A percentile compares a stretch with the other conserved stretches of the same genome.
Conservation (phyloP, 164 flowering plant genomes). For the Paratinospora sagittata region DNA sequence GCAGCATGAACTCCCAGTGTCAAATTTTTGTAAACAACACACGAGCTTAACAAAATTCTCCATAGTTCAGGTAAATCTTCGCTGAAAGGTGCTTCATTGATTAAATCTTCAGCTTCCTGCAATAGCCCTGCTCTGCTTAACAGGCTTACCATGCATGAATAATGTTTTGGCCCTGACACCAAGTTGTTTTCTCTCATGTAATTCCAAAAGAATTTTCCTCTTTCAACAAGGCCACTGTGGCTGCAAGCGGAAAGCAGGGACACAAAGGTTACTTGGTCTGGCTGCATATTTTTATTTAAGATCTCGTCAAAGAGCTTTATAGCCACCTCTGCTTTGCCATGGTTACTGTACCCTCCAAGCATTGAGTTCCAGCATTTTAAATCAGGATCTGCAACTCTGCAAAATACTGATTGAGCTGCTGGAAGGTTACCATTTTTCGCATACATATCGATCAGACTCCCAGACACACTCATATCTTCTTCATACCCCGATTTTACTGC, state of each 20-base stretch:
- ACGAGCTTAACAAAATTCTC: conserved; percentile 77
- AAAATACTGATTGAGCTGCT: conserved; percentile 46
- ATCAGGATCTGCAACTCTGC: conserved; percentile 42
- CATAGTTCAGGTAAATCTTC: conserved; percentile 41
- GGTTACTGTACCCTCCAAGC: conserved; percentile 70
- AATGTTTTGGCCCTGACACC: conserved; percentile 60
- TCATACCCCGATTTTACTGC: conserved; percentile 57
- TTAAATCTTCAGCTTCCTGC: conserved; percentile 57
- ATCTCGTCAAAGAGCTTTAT: conserved; percentile 41
- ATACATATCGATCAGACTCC: conserved; percentile 81
- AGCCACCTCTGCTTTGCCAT: conserved; percentile 67
- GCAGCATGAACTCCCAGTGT: conserved; percentile 58
- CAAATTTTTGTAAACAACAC: conserved; percentile 37
- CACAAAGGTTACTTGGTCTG: conserved; percentile 68
- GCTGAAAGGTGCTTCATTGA: conserved; percentile 39
- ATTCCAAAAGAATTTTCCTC: conserved; percentile 58
- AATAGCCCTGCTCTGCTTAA: conserved; percentile 69
- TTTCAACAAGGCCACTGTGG: conserved; percentile 55
- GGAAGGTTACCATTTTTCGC: conserved; percentile 59
- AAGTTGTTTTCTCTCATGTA: conserved; percentile 45
- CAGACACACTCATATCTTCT: conserved; percentile 48
- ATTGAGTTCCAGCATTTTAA: conserved; percentile 83
- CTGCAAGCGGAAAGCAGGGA: conserved; percentile 75
- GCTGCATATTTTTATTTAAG: conserved; percentile 28
- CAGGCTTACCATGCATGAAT: conserved; percentile 78